Evolutionary conservation across 148 eudicot genomes (phyloP).

Genomic region (Dysphania ambrosioides): DNA sequence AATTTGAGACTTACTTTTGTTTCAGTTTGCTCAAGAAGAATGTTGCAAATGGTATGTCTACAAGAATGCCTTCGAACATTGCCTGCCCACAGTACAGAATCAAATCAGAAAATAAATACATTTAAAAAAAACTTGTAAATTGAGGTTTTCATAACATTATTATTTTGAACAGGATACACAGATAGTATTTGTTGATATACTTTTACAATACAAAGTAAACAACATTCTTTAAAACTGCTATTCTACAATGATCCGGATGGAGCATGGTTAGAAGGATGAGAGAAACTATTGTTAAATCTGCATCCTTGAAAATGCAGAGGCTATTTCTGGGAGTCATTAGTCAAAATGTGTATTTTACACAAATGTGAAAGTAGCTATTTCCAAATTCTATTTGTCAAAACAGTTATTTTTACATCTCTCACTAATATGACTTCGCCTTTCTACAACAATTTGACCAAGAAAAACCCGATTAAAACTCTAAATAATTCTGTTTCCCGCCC

Average conservation of each 20-base stretch:
- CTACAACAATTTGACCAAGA: too few species aligned
- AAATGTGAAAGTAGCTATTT: too few species aligned
- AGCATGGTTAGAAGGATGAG: background rate
- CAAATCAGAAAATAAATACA: background rate
- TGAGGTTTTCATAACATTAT: background rate
- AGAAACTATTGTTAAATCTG: background rate
- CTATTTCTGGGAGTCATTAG: too few species aligned
- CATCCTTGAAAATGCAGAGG: background rate
- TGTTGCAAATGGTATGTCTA: conserved; percentile 98
- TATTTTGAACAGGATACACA: background rate
- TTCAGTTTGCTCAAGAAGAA: conserved; percentile 97
- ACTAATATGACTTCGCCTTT: too few species aligned
- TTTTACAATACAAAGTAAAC: background rate
- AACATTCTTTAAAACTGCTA: background rate
- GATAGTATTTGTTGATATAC: too few species aligned
- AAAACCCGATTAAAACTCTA: too few species aligned
- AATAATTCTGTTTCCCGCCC: too few species aligned
- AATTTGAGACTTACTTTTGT: conserved; percentile 63
- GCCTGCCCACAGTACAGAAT: conserved; percentile 44
- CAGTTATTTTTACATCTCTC: too few species aligned
- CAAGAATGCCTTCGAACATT: conserved; percentile 97
- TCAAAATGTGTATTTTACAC: too few species aligned
- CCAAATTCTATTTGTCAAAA: too few species aligned
- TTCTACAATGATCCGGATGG: background rate
- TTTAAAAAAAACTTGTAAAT: background rate